Evolutionary conservation across 1,139 yeast species (phyloP).

Genomic region (Casaregolazyma lundiana): DNA sequence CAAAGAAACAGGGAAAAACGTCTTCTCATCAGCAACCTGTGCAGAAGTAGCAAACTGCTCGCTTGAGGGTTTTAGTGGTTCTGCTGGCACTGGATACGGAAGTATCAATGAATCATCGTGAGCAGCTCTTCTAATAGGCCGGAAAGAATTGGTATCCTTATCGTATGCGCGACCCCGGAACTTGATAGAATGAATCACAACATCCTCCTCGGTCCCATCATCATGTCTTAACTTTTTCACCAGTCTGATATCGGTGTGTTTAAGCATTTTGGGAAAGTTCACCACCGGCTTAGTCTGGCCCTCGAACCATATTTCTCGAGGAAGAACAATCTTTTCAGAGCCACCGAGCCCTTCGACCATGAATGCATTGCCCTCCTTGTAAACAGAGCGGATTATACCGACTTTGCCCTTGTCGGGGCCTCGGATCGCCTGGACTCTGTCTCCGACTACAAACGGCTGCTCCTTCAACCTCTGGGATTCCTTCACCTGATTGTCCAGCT

Average conservation of each 20-base stretch:
- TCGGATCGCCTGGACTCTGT: conserved; percentile 57
- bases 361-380: conserved; percentile 47
- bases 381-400: conserved; percentile 50
- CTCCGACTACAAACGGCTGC: conserved; percentile 50
- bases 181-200: conserved; percentile 72
- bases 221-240: conserved; percentile 73
- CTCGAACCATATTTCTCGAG: conserved; percentile 68
- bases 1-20: conserved; percentile 67
- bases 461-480: conserved; percentile 21
- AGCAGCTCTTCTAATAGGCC: conserved; percentile 74
- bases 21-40: conserved; percentile 61
- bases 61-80: conserved; percentile 52
- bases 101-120: conserved; percentile 62
- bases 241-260: conserved; percentile 61
- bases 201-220: conserved; percentile 51
- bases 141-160: conserved; percentile 62
- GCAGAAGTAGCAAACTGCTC: conserved; percentile 49
- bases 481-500: conserved; percentile 23
- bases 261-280: conserved; percentile 53
- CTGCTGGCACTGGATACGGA: conserved; percentile 85
- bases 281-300: conserved; percentile 68
- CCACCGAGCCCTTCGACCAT: conserved; percentile 56
- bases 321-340: conserved; percentile 50
- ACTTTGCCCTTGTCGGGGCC: conserved; percentile 73
- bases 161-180: conserved; percentile 68